phyloP scores from a whole-genome alignment of 2,329 filamentous ascomycete genomes.

The Elsinoe perseae region DNA sequence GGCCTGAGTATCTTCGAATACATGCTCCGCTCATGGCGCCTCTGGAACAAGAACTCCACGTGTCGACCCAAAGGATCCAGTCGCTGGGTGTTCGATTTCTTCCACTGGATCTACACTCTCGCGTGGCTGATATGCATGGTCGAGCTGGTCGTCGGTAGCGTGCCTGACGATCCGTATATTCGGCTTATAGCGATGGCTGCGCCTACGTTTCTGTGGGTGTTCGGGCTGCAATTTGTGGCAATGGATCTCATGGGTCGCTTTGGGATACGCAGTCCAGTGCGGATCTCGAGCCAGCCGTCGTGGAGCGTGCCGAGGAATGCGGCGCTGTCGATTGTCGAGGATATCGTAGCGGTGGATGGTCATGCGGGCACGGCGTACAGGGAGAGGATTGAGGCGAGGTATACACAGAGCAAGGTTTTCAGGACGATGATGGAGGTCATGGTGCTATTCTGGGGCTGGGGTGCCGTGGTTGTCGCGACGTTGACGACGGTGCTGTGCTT shows the following conservation, averaged over 20 bases:
- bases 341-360: slow-evolving; percentile 48
- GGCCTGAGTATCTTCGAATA: slow-evolving; percentile 50
- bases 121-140: slow-evolving; percentile 51
- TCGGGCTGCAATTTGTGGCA: slow-evolving; percentile 44
- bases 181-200: slow-evolving; percentile 48
- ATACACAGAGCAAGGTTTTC: slow-evolving; percentile 47
- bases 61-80: slow-evolving; percentile 46
- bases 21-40: slow-evolving; percentile 40
- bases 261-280: slow-evolving; percentile 40
- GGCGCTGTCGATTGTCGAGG: slow-evolving; percentile 49
- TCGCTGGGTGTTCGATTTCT: slow-evolving; percentile 45
- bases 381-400: slow-evolving; percentile 44
- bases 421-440: slow-evolving; percentile 46
- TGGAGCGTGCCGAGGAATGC: slow-evolving; percentile 46
- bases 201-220: slow-evolving; percentile 45
- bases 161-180: slow-evolving; percentile 42
- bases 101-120: slow-evolving; percentile 50
- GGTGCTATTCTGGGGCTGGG: slow-evolving; percentile 47
- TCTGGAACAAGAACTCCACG: slow-evolving; percentile 46
- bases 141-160: slow-evolving; percentile 47
- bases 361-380: slow-evolving; percentile 46
- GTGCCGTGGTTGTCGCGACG: slow-evolving; percentile 34
- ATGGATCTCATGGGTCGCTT: slow-evolving; percentile 43
- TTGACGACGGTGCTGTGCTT: slow-evolving; percentile 41
- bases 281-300: slow-evolving; percentile 46